Evolutionary conservation across 2,329 filamentous ascomycete species (phyloP).

Genomic region (Penicillium psychrosexuale): DNA sequence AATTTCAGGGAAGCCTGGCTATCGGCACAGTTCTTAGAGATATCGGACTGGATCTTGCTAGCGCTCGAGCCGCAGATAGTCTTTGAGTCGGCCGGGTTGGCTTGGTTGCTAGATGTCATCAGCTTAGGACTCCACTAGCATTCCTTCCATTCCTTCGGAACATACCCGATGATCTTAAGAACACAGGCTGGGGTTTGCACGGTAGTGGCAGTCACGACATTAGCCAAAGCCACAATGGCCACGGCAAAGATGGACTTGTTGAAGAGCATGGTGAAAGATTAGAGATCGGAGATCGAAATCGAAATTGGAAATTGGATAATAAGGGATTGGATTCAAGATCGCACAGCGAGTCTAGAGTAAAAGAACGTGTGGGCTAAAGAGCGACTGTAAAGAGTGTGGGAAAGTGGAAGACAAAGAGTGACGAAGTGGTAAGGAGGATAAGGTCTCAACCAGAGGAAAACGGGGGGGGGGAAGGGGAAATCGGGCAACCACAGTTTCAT

Average conservation of each 20-base stretch:
- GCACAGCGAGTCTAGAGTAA: constrained; percentile 22
- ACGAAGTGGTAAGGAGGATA: constrained; percentile 21
- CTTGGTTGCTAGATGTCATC: constrained; percentile 30
- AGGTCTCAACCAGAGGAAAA: constrained; percentile 11
- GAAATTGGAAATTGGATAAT: neutral
- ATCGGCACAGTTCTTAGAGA: constrained; percentile 36
- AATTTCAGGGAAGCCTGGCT: constrained; percentile 37
- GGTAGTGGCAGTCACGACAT: constrained; percentile 36
- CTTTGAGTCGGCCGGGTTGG: constrained; percentile 39
- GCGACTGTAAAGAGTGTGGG: constrained; percentile 17
- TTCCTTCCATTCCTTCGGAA: constrained; percentile 5
- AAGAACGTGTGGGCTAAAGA: constrained; percentile 20
- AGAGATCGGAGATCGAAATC: neutral
- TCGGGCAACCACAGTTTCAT: constrained; percentile 12
- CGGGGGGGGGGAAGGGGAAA: neutral
- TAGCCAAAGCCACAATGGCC: constrained; percentile 46
- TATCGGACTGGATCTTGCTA: constrained; percentile 36
- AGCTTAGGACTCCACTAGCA: constrained; percentile 13
- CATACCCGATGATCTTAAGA: constrained; percentile 51
- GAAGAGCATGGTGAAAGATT: constrained; percentile 42
- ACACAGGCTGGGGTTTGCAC: constrained; percentile 52
- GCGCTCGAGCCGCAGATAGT: constrained; percentile 39
- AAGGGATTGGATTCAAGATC: constrained; percentile 12
- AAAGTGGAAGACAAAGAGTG: constrained; percentile 25
- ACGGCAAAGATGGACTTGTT: constrained; percentile 43